Percentiles rank a stretch among this genome's conserved stretches.
Evolutionary conservation across 192 early-diverging fungal species (phyloP).

Genomic region (Pilobolus umbonatus): DNA sequence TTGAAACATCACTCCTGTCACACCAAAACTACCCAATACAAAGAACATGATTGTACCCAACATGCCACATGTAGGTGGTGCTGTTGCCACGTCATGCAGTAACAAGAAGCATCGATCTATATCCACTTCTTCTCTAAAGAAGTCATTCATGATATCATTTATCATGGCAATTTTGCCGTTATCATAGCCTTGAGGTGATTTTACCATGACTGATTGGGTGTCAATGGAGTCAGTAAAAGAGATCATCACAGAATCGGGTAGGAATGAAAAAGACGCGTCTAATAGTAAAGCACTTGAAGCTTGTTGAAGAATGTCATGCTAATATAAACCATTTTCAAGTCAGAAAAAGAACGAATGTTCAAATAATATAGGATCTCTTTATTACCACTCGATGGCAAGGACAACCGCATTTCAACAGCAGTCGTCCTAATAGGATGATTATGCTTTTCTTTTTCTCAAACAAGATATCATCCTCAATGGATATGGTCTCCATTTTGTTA

Average conservation of each 20-base stretch:
- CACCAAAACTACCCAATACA: slow-evolving; percentile 44
- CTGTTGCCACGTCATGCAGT: slow-evolving; percentile 51
- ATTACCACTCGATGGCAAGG: slow-evolving; percentile 45
- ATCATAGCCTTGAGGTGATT: slow-evolving; percentile 58
- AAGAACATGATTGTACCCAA: slow-evolving; percentile 49
- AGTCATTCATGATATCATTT: slow-evolving; percentile 49
- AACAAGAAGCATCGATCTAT: slow-evolving; percentile 49
- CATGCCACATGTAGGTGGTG: slow-evolving; percentile 53
- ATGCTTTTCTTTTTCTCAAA: slow-evolving; percentile 37
- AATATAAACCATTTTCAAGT: neutral
- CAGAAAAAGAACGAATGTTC: too few species aligned
- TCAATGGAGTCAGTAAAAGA: slow-evolving; percentile 63
- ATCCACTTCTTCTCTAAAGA: slow-evolving; percentile 47
- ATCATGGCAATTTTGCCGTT: slow-evolving; percentile 63
- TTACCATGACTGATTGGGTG: slow-evolving; percentile 60
- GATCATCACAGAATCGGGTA: slow-evolving; percentile 68
- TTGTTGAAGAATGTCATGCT: slow-evolving; percentile 44
- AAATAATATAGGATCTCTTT: neutral
- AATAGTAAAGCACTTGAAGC: slow-evolving; percentile 47
- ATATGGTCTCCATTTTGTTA: too few species aligned
- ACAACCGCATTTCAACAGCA: slow-evolving; percentile 42
- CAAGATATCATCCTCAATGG: neutral
- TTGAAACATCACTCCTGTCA: slow-evolving; percentile 56
- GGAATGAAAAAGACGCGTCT: slow-evolving; percentile 58
- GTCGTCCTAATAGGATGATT: slow-evolving; percentile 38